Evolutionary conservation across 176 grass and related monocot genomes (phyloP).

Genomic region (Carex scoparia): DNA sequence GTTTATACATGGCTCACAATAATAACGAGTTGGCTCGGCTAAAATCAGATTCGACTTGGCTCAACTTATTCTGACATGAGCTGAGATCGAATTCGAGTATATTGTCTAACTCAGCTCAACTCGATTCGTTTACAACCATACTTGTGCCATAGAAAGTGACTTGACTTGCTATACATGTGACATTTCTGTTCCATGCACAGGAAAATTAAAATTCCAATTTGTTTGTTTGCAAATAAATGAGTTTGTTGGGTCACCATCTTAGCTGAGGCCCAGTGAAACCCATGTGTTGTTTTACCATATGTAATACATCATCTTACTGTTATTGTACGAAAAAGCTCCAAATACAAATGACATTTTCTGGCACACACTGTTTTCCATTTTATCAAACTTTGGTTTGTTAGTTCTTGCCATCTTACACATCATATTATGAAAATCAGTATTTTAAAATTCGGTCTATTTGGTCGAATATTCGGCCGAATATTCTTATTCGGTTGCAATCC

Average conservation of each 20-base stretch:
- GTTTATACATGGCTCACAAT: too few relatives aligned
- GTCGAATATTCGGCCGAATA: too few relatives aligned
- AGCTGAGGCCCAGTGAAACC: not conserved
- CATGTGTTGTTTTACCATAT: not conserved
- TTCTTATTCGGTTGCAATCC: too few relatives aligned
- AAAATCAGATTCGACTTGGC: too few relatives aligned
- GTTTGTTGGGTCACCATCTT: not conserved
- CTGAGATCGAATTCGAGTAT: too few relatives aligned
- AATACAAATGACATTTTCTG: not conserved
- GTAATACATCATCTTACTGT: not conserved
- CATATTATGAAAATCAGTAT: too few relatives aligned
- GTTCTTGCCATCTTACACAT: too few relatives aligned
- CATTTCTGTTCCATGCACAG: not conserved
- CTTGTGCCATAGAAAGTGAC: not conserved
- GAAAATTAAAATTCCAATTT: not conserved
- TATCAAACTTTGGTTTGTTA: not conserved
- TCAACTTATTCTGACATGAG: too few relatives aligned
- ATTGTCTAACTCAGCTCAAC: too few relatives aligned
- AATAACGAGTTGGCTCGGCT: too few relatives aligned
- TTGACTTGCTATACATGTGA: not conserved
- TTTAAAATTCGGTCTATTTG: too few relatives aligned
- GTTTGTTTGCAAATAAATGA: slow-evolving; percentile 15
- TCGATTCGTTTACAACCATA: too few relatives aligned
- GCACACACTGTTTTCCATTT: not conserved
- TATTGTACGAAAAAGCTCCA: not conserved